Percentiles rank a stretch among this genome's conserved stretches.
Evolutionary conservation across 257 asterid genomes (phyloP).

Genomic region (Solanum tarijense): DNA sequence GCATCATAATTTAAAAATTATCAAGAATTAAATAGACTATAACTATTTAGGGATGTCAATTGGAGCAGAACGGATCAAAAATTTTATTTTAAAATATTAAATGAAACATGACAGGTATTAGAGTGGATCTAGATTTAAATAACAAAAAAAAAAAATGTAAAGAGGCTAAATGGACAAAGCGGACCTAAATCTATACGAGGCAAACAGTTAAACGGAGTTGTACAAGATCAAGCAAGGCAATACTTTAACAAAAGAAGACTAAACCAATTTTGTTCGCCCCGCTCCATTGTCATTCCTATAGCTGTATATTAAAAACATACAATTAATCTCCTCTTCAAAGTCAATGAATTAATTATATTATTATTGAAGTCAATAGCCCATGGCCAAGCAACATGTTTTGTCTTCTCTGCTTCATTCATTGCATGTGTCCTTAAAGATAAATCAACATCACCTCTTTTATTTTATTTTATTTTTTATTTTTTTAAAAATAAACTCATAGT

Average conservation of each 20-base stretch:
- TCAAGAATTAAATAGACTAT: background rate
- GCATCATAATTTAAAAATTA: background rate
- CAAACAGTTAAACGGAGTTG: too few relatives aligned
- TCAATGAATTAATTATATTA: background rate
- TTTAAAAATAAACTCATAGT: background rate
- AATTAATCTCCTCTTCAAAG: background rate
- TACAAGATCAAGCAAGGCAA: background rate
- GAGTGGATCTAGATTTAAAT: too few relatives aligned
- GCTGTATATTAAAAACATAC: background rate
- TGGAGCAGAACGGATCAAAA: too few relatives aligned
- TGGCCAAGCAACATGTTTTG: background rate
- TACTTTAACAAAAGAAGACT: background rate
- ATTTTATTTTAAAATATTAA: too few relatives aligned
- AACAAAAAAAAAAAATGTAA: too few relatives aligned
- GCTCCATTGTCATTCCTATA: background rate
- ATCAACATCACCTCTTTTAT: background rate
- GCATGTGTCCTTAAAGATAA: background rate
- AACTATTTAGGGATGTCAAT: background rate
- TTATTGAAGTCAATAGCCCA: background rate
- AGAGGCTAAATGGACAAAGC: background rate
- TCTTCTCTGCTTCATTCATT: background rate
- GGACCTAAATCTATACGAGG: too few relatives aligned
- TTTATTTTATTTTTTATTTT: too few relatives aligned
- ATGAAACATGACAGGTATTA: too few relatives aligned
- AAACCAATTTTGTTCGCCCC: rapidly evolving